Evolutionary conservation across 208 protist species (phyloP).

Genomic region (Trichomonas tenax): DNA sequence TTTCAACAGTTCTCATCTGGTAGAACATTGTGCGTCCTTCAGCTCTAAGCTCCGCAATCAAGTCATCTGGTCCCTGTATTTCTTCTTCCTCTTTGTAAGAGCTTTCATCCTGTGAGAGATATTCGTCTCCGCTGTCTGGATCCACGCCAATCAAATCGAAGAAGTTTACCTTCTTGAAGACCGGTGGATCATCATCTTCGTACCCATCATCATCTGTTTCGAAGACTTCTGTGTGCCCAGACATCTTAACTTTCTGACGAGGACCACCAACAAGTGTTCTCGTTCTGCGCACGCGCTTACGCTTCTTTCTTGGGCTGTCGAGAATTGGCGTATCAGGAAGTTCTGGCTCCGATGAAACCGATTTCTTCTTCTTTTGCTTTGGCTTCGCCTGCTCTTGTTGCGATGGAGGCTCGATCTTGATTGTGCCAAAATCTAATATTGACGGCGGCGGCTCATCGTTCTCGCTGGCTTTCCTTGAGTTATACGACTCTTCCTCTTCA

Average conservation of each 20-base stretch:
- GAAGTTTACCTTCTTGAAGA: neutral
- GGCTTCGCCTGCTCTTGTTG: neutral
- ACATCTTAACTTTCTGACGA: neutral
- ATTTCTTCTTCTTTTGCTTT: neutral
- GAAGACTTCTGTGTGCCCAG: neutral
- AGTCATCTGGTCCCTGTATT: neutral
- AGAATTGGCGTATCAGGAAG: neutral
- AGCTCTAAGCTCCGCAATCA: neutral
- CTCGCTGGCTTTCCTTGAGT: neutral
- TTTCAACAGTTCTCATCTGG: neutral
- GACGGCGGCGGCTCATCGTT: neutral
- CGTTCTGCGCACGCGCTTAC: neutral
- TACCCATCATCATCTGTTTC: neutral
- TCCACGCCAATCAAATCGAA: neutral
- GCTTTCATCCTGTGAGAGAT: neutral
- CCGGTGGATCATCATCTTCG: neutral
- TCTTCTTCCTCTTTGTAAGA: neutral
- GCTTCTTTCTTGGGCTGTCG: neutral
- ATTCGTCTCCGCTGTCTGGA: neutral
- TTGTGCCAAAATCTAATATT: neutral
- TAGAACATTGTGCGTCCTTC: neutral
- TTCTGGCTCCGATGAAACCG: neutral
- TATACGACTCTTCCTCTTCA: neutral
- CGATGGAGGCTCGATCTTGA: neutral
- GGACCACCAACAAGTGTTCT: neutral